phyloP scores from a whole-genome alignment of 306 rosid genomes.

The Sicyos edulis region DNA sequence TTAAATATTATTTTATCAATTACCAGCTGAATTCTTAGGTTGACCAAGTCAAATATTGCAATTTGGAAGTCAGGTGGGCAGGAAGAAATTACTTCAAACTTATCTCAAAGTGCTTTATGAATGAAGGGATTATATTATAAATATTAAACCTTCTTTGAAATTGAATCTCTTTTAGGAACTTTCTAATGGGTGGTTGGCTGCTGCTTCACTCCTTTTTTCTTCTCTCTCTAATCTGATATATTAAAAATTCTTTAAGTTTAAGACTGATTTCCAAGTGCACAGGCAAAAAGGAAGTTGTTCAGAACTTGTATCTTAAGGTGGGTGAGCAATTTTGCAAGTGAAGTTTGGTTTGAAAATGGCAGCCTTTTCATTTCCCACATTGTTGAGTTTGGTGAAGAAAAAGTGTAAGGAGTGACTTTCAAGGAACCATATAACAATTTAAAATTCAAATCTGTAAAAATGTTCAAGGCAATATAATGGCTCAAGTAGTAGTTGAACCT shows the following conservation, averaged over 20 bases:
- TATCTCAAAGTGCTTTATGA: background rate
- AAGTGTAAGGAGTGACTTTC: slow-evolving; percentile 32
- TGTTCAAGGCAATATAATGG: slow-evolving; percentile 27
- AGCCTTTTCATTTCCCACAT: slow-evolving; percentile 28
- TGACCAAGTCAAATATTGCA: background rate
- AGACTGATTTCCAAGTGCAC: slow-evolving; percentile 8
- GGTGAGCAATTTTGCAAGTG: slow-evolving; percentile 56
- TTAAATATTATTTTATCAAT: background rate
- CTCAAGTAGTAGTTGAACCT: slow-evolving; percentile 20
- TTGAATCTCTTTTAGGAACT: background rate
- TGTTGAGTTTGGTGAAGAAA: slow-evolving; percentile 77
- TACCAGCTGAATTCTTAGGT: slow-evolving; percentile 14
- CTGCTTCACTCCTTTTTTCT: slow-evolving; percentile 8
- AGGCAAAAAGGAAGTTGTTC: slow-evolving; percentile 11
- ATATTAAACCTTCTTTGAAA: slow-evolving; percentile 6
- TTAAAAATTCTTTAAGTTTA: background rate
- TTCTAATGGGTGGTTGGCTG: slow-evolving; percentile 17
- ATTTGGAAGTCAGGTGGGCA: slow-evolving; percentile 4
- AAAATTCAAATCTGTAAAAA: slow-evolving; percentile 25
- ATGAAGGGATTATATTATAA: background rate
- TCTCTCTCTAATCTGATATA: background rate
- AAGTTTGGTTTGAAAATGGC: slow-evolving; percentile 58
- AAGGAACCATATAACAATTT: slow-evolving; percentile 37
- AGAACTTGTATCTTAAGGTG: slow-evolving; percentile 31
- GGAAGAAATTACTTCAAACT: background rate